A percentile compares a stretch with the other conserved stretches of the same genome.
These are phyloP conservation scores for Bacterosira constricta DNA, from an alignment of 108 stramenopile genomes.

Conservation along the genomic window DNA sequence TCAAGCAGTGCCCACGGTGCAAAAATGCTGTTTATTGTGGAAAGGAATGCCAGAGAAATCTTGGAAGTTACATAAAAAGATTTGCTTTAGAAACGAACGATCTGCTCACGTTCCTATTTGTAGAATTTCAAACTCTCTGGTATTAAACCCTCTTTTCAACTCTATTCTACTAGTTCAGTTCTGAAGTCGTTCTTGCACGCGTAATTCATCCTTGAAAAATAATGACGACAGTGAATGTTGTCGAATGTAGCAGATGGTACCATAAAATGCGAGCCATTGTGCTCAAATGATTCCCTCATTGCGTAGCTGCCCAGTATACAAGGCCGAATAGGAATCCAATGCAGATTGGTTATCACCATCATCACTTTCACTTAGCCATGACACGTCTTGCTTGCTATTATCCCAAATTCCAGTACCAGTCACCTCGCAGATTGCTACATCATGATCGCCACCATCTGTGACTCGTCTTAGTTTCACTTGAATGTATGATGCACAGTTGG, in stretches of 20 bases:
- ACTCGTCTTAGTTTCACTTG: conserved; percentile 44
- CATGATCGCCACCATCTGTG: conserved; percentile 68
- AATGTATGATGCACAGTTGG: conserved; percentile 57
- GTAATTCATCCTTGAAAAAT: not conserved
- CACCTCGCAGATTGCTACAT: conserved; percentile 61
- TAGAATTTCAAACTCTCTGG: too few species aligned
- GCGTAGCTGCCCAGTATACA: conserved; percentile 63
- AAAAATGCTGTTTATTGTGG: too few species aligned
- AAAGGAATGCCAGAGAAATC: too few species aligned
- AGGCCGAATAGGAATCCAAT: conserved; percentile 52
- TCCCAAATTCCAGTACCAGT: conserved; percentile 55
- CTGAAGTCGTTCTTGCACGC: not conserved
- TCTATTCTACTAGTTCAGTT: too few species aligned
- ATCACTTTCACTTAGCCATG: conserved; percentile 31
- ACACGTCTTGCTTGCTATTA: conserved; percentile 20
- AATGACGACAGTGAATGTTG: too few species aligned
- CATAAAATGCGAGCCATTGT: not conserved
- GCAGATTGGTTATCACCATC: conserved; percentile 2
- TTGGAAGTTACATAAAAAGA: too few species aligned
- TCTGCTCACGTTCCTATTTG: too few species aligned
- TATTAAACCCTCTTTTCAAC: too few species aligned
- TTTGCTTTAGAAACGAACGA: too few species aligned
- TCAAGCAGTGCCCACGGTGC: too few species aligned
- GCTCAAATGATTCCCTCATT: conserved; percentile 57
- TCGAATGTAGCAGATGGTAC: not conserved